Conservation (phyloP, 228 moss, liverwort and hornwort species). For the Sphagnum magellanicum region DNA sequence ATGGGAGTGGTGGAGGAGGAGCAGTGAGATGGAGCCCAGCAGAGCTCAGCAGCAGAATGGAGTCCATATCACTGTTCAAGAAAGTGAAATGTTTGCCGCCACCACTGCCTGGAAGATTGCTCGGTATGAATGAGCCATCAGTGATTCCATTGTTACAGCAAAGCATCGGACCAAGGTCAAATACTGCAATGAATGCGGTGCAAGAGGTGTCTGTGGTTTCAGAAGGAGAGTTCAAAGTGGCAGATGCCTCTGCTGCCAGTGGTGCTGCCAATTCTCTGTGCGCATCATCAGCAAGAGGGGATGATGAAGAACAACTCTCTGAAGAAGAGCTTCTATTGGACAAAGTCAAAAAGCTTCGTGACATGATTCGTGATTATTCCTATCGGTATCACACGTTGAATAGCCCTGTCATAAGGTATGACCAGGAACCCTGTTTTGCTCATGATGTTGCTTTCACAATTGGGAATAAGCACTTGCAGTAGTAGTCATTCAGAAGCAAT, state of each 20-base stretch:
- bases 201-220: conserved; percentile 12
- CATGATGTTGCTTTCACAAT: background rate
- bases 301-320: too few species aligned
- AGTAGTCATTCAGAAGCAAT: too few species aligned
- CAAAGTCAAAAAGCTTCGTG: conserved; percentile 43
- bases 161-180: conserved; percentile 3
- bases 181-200: conserved; percentile 8
- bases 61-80: background rate
- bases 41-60: background rate
- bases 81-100: background rate
- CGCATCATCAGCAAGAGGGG: too few species aligned
- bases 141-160: conserved; percentile 6
- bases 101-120: background rate
- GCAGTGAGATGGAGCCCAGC: background rate
- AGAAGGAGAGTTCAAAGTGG: conserved; percentile 17
- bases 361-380: conserved; percentile 57
- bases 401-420: conserved; percentile 68
- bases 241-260: background rate
- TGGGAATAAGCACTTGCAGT: too few species aligned
- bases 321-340: conserved; percentile 6
- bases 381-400: conserved; percentile 71
- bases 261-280: too few species aligned
- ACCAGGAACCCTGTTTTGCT: conserved; percentile 11
- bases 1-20: background rate
- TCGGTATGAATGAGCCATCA: background rate